Percentiles rank a stretch among this genome's conserved stretches.
These are phyloP conservation scores for Corynascus novoguineensis DNA, from an alignment of 495 filamentous ascomycete genomes.

Conservation along the genomic window DNA sequence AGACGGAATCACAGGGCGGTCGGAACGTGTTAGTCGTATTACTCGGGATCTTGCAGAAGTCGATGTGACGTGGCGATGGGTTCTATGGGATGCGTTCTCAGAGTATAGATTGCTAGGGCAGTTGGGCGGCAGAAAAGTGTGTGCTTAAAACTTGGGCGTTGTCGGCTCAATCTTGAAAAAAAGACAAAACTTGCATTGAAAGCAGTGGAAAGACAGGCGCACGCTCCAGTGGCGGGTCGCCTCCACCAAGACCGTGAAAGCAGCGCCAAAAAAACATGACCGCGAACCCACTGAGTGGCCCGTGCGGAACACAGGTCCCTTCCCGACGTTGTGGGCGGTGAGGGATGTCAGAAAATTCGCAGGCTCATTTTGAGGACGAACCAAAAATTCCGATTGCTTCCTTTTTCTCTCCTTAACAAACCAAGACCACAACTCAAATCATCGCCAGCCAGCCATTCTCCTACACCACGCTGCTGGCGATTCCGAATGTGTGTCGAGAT, in stretches of 20 bases:
- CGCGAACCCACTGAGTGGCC: slow-evolving; percentile 1
- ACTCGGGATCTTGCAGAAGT: background rate
- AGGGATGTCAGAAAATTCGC: slow-evolving; percentile 17
- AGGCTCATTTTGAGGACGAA: slow-evolving; percentile 8
- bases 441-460: slow-evolving; percentile 60
- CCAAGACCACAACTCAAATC: slow-evolving; percentile 91
- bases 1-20: background rate
- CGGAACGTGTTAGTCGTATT: slow-evolving; percentile 2
- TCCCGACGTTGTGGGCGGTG: slow-evolving; percentile 28
- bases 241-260: slow-evolving; percentile 24
- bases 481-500: slow-evolving; percentile 75
- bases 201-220: slow-evolving; percentile 2
- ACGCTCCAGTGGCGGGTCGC: slow-evolving; percentile 27
- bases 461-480: slow-evolving; percentile 67
- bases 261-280: slow-evolving; percentile 21
- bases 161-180: slow-evolving; percentile 18
- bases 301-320: slow-evolving; percentile 7
- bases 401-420: slow-evolving; percentile 38
- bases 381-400: slow-evolving; percentile 12
- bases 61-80: background rate
- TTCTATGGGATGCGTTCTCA: background rate
- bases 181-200: slow-evolving; percentile 22
- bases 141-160: background rate
- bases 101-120: slow-evolving; percentile 1
- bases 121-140: background rate